These are phyloP conservation scores for Penicillium ucsense DNA, from an alignment of 495 filamentous ascomycete genomes.

Conservation along the genomic window DNA sequence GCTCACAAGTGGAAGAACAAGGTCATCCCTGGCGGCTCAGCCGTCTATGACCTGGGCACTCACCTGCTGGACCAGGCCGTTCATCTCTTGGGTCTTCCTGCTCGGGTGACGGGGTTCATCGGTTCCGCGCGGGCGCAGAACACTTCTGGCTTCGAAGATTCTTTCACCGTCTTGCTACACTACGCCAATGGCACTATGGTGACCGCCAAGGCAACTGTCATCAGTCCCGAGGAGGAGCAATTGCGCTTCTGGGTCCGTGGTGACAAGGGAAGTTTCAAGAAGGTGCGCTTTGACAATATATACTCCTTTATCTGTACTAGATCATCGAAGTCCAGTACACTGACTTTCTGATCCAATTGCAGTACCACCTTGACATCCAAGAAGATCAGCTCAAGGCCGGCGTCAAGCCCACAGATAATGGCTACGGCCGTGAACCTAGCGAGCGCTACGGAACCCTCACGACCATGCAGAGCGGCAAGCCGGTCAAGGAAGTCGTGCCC, in stretches of 20 bases:
- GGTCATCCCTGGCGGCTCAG: slow-evolving; percentile 56
- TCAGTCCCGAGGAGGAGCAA: slow-evolving; percentile 62
- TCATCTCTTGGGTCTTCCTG: slow-evolving; percentile 67
- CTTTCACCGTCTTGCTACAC: slow-evolving; percentile 57
- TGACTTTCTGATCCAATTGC: slow-evolving; percentile 19
- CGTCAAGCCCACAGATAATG: slow-evolving; percentile 49
- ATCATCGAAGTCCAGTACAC: not conserved
- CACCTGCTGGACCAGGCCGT: slow-evolving; percentile 79
- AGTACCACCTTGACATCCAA: slow-evolving; percentile 59
- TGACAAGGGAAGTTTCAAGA: slow-evolving; percentile 71
- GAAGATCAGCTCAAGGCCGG: slow-evolving; percentile 72
- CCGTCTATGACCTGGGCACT: slow-evolving; percentile 73
- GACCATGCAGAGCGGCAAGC: slow-evolving; percentile 32
- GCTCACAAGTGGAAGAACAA: slow-evolving; percentile 62
- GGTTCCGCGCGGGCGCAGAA: slow-evolving; percentile 52
- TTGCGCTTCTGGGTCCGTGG: slow-evolving; percentile 74
- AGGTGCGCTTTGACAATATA: slow-evolving; percentile 26
- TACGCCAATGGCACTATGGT: slow-evolving; percentile 53
- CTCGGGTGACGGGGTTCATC: slow-evolving; percentile 57
- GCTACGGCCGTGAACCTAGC: slow-evolving; percentile 57
- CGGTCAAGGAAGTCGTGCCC: slow-evolving; percentile 37
- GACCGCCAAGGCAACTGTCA: slow-evolving; percentile 59
- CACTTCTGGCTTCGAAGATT: slow-evolving; percentile 53
- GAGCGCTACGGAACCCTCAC: slow-evolving; percentile 42
- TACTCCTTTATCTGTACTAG: not conserved